Conservation (phyloP, 768 basidiomycete genomes). For the Hygrophoropsis aurantiaca region DNA sequence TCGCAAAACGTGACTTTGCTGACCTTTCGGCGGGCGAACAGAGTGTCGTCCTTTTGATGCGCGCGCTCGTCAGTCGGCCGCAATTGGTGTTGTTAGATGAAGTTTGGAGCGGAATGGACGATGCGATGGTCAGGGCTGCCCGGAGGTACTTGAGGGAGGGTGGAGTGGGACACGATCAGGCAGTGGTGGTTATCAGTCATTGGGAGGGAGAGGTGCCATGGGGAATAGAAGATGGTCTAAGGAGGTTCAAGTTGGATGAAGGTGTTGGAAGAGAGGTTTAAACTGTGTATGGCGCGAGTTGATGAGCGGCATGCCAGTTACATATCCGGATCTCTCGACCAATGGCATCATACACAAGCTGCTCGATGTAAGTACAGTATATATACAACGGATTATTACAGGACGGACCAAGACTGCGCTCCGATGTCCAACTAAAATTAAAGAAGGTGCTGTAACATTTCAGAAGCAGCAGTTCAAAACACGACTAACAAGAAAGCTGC, state of each 20-base stretch:
- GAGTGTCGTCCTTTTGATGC: constrained; percentile 77
- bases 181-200: constrained; percentile 84
- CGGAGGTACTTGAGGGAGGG: constrained; percentile 57
- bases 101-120: constrained; percentile 92
- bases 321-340: too few species aligned
- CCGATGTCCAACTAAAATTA: too few species aligned
- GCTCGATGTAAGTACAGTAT: too few species aligned
- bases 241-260: constrained; percentile 33
- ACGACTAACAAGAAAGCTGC: too few species aligned
- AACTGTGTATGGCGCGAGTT: too few species aligned
- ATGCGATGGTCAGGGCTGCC: constrained; percentile 66
- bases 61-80: constrained; percentile 77
- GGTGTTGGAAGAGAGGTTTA: constrained; percentile 27
- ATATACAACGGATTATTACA: too few species aligned
- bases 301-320: too few species aligned
- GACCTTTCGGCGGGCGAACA: constrained; percentile 74
- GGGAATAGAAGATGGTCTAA: constrained; percentile 55
- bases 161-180: constrained; percentile 58
- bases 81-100: constrained; percentile 86
- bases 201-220: constrained; percentile 93
- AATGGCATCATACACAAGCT: too few species aligned
- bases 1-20: constrained; percentile 55
- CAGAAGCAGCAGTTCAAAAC: too few species aligned
- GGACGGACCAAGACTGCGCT: too few species aligned
- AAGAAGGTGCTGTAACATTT: too few species aligned